These are phyloP conservation scores for Candida wancherniae DNA, from an alignment of 805 yeast genomes.

Conservation along the genomic window DNA sequence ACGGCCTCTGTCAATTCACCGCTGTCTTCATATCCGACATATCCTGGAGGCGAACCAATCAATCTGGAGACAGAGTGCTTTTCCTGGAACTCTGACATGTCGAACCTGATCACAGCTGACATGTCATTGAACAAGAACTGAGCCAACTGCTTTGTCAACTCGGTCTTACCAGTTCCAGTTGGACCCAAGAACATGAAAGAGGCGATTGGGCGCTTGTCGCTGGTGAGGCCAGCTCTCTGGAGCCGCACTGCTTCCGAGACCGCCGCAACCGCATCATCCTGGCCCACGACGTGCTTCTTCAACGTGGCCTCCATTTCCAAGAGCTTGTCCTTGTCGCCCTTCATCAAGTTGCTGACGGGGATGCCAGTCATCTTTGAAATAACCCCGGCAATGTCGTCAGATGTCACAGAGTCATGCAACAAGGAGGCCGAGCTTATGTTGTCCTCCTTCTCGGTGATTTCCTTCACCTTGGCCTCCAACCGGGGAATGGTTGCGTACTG, in stretches of 20 bases:
- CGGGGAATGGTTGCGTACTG: constrained; percentile 85
- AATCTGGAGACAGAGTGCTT: constrained; percentile 85
- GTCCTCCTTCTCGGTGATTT: constrained; percentile 35
- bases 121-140: constrained; percentile 89
- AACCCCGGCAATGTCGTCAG: constrained; percentile 91
- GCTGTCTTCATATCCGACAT: constrained; percentile 92
- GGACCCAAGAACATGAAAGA: constrained; percentile 97
- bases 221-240: constrained; percentile 94
- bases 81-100: constrained; percentile 98
- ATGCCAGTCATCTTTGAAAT: constrained; percentile 94
- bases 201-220: constrained; percentile 92
- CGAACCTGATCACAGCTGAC: constrained; percentile 81
- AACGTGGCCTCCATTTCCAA: constrained; percentile 81
- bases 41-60: constrained; percentile 98
- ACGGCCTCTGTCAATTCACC: constrained; percentile 97
- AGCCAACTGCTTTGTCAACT: constrained; percentile 86
- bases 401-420: constrained; percentile 86
- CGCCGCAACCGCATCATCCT: constrained; percentile 88
- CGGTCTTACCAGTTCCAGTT: constrained; percentile 98
- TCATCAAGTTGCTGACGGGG: constrained; percentile 84
- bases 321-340: constrained; percentile 90
- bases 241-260: constrained; percentile 91
- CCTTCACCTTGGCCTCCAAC: constrained; percentile 58
- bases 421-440: constrained; percentile 30
- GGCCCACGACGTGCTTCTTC: constrained; percentile 82